phyloP scores from a whole-genome alignment of 805 yeast species.

The Deakozyma indianensis region DNA sequence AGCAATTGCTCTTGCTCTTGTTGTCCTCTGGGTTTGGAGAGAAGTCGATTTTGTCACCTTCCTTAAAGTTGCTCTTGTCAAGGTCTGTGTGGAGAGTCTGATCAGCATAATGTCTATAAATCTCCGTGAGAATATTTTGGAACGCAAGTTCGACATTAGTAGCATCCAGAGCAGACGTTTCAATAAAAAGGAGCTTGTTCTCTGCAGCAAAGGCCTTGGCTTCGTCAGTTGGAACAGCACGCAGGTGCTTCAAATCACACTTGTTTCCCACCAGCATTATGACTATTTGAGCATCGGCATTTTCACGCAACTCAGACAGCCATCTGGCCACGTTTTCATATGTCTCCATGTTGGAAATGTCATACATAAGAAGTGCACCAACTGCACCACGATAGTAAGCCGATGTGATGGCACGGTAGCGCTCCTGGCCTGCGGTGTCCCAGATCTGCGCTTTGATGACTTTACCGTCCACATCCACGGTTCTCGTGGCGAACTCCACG shows the following conservation, averaged over 20 bases:
- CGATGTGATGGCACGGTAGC: slow-evolving; percentile 94
- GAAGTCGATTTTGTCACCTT: slow-evolving; percentile 82
- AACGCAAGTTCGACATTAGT: slow-evolving; percentile 92
- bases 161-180: slow-evolving; percentile 86
- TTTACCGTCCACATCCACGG: slow-evolving; percentile 88
- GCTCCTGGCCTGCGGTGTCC: slow-evolving; percentile 99
- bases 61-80: slow-evolving; percentile 49
- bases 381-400: slow-evolving; percentile 98
- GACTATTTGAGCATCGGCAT: slow-evolving; percentile 93
- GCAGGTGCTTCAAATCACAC: slow-evolving; percentile 82
- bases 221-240: slow-evolving; percentile 97
- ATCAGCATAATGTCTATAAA: slow-evolving; percentile 92
- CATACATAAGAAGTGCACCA: slow-evolving; percentile 92
- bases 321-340: slow-evolving; percentile 80
- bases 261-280: slow-evolving; percentile 95
- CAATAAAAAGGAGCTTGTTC: slow-evolving; percentile 83
- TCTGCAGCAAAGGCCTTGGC: slow-evolving; percentile 77
- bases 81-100: slow-evolving; percentile 77
- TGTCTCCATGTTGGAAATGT: slow-evolving; percentile 84
- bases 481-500: slow-evolving; percentile 95
- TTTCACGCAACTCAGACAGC: slow-evolving; percentile 91
- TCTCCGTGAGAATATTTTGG: slow-evolving; percentile 82
- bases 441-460: slow-evolving; percentile 94
- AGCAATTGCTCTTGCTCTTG: slow-evolving; percentile 48
- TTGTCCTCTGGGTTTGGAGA: slow-evolving; percentile 87